phyloP scores from a whole-genome alignment of 176 grass and related monocot genomes.

The Bolboschoenus planiculmis region DNA sequence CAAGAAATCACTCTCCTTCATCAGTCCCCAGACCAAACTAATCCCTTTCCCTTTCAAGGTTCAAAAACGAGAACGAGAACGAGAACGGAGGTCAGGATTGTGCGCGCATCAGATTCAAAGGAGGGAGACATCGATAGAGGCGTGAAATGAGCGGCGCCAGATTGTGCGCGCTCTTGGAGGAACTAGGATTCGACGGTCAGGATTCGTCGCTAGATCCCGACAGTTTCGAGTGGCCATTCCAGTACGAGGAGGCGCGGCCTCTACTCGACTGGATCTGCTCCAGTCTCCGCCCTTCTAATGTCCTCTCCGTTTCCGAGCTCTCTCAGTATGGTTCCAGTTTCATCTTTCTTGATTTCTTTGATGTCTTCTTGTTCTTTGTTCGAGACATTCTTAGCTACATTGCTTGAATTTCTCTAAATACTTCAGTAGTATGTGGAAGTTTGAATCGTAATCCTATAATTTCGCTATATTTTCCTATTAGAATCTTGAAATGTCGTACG shows the following conservation, averaged over 20 bases:
- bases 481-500: not conserved
- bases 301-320: slow-evolving; percentile 71
- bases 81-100: too few species aligned
- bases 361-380: not conserved
- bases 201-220: slow-evolving; percentile 85
- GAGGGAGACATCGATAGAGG: not conserved
- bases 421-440: too few species aligned
- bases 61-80: too few species aligned
- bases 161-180: slow-evolving; percentile 64
- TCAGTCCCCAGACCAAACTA: too few species aligned
- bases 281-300: slow-evolving; percentile 94
- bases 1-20: too few species aligned
- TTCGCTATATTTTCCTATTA: not conserved
- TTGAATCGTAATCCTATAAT: too few species aligned
- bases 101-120: too few species aligned
- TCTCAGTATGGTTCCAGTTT: slow-evolving; percentile 43
- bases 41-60: not conserved
- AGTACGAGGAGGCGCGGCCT: slow-evolving; percentile 92
- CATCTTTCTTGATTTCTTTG: not conserved
- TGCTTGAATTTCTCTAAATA: not conserved
- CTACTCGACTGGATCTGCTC: slow-evolving; percentile 98
- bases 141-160: slow-evolving; percentile 66
- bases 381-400: not conserved
- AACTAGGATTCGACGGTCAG: slow-evolving; percentile 87
- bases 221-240: slow-evolving; percentile 99